Evolutionary conservation across 768 basidiomycete genomes (phyloP).

Genomic region (Paxillus ammoniavirescens): DNA sequence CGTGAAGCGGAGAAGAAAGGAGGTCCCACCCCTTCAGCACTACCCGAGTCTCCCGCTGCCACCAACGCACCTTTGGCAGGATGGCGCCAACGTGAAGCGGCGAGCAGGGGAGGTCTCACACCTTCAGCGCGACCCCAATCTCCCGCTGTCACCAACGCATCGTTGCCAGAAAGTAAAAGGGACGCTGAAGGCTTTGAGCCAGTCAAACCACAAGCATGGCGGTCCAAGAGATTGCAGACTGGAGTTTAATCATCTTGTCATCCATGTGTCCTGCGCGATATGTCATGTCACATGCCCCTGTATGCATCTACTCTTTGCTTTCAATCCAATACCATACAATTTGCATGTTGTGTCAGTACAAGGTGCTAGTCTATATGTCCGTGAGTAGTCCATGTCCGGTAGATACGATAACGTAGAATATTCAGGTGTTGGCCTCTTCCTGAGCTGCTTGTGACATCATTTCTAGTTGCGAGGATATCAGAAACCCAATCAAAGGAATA

Average conservation of each 20-base stretch:
- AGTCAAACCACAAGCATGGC: constrained; percentile 34
- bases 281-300: neutral
- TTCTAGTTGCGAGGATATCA: constrained; percentile 15
- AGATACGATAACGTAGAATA: constrained; percentile 2
- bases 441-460: constrained; percentile 48
- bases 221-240: constrained; percentile 14
- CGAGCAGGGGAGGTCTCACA: constrained; percentile 38
- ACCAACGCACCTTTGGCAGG: constrained; percentile 14
- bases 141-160: constrained; percentile 3
- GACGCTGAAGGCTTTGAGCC: constrained; percentile 76
- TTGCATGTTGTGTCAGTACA: constrained; percentile 16
- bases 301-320: constrained; percentile 5
- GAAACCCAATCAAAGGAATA: neutral
- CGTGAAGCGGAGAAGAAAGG: constrained; percentile 49
- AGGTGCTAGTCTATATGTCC: constrained; percentile 10
- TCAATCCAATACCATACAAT: constrained; percentile 15
- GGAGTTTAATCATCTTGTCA: neutral
- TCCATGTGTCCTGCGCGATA: neutral
- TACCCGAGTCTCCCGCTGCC: constrained; percentile 14
- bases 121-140: constrained; percentile 36
- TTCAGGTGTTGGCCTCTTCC: constrained; percentile 35
- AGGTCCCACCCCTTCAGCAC: constrained; percentile 38
- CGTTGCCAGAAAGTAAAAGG: constrained; percentile 41
- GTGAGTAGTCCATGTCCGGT: constrained; percentile 8
- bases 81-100: constrained; percentile 62